Conservation (phyloP, 2,329 filamentous ascomycete genomes). For the Fusarium subtropicale region DNA sequence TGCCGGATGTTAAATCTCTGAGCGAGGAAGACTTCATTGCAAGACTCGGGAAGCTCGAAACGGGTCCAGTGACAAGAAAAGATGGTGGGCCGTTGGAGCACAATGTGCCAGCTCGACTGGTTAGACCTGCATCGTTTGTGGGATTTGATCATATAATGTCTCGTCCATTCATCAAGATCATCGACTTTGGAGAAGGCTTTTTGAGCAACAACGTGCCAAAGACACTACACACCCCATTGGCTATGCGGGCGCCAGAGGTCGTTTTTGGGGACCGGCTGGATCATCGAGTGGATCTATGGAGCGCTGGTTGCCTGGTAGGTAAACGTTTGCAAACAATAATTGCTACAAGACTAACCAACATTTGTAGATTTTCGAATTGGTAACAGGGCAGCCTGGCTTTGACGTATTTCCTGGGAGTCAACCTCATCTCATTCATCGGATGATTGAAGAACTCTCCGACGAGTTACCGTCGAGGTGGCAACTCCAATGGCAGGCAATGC, state of each 20-base stretch:
- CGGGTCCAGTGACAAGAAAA: conserved; percentile 4
- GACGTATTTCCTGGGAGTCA: too few species aligned
- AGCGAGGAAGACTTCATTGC: conserved; percentile 20
- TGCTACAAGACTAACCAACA: too few species aligned
- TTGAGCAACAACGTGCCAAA: conserved; percentile 1
- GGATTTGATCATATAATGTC: not conserved
- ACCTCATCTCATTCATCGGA: too few species aligned
- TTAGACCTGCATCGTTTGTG: conserved; percentile 16
- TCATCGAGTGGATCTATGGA: conserved; percentile 40
- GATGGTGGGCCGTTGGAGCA: conserved; percentile 1
- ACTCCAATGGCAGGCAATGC: conserved; percentile 23
- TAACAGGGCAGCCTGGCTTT: conserved; percentile 44
- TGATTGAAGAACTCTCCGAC: conserved; percentile 23
- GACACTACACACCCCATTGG: conserved; percentile 30
- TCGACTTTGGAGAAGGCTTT: conserved; percentile 43
- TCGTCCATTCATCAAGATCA: conserved; percentile 30
- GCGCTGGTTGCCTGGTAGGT: conserved; percentile 38
- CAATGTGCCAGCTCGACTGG: conserved; percentile 22
- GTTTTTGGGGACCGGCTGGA: conserved; percentile 38
- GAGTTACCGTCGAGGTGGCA: conserved; percentile 33
- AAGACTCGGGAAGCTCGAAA: conserved; percentile 19
- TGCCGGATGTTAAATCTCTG: not conserved
- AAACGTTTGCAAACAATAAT: not conserved
- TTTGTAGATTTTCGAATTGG: conserved; percentile 38
- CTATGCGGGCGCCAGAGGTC: conserved; percentile 38